Conservation (phyloP, 2,329 filamentous ascomycete species). For the Fusarium sp. region DNA sequence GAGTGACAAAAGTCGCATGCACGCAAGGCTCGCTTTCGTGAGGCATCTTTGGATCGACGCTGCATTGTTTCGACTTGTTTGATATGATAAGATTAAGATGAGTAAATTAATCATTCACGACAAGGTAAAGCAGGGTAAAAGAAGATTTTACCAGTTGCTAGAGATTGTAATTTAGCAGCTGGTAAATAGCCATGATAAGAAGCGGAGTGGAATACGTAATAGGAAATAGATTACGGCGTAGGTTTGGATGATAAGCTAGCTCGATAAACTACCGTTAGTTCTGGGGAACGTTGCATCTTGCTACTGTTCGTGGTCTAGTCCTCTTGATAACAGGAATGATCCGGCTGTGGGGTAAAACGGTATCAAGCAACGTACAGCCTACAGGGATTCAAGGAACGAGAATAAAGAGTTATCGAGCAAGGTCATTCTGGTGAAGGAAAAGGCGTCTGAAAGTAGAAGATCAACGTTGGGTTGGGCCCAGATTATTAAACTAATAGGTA, state of each 20-base stretch:
- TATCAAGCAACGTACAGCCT: too few relatives aligned
- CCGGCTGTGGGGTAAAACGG: too few relatives aligned
- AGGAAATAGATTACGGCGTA: background rate
- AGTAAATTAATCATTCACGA: background rate
- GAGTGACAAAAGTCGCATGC: constrained; percentile 16
- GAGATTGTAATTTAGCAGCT: constrained; percentile 11
- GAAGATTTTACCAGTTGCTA: background rate
- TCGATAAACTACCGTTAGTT: too few relatives aligned
- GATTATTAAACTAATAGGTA: background rate
- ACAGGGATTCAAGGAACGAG: too few relatives aligned
- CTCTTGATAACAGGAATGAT: too few relatives aligned
- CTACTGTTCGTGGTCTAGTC: too few relatives aligned
- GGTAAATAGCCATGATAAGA: constrained; percentile 1
- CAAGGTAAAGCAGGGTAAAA: too few relatives aligned
- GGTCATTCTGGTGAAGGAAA: background rate
- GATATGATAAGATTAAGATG: background rate
- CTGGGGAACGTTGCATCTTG: too few relatives aligned
- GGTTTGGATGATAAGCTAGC: too few relatives aligned
- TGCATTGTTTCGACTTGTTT: background rate
- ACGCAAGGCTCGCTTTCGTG: background rate
- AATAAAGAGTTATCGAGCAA: background rate
- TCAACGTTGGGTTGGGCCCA: background rate
- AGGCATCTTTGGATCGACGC: background rate
- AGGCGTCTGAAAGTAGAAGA: background rate
- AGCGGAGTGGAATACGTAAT: background rate